Base-by-base conservation (phyloP, 1,284 basidiomycete species). In the Irpex sp. region DNA sequence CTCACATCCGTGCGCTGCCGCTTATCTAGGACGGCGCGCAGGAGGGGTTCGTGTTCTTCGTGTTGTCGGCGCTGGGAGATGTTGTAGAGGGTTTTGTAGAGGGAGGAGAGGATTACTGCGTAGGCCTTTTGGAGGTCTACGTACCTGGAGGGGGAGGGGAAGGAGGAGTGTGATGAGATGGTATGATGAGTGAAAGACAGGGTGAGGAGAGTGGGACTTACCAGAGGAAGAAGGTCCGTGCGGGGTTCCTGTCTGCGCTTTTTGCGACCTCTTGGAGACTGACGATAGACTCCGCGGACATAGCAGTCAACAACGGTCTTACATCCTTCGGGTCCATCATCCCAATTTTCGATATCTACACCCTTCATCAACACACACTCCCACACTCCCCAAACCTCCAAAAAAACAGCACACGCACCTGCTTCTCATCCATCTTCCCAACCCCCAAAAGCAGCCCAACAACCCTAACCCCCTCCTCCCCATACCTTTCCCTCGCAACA, bases 361-460 rank as follows among this genome's bases (percentile, higher is more conserved):
- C n/a, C n/a, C n/a, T n/a, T n/a, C n/a, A n/a, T n/a, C n/a, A n/a
- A n/a, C n/a, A n/a, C n/a, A n/a, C n/a, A n/a, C n/a, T n/a, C n/a
- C n/a, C n/a, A n/a, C n/a, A n/a, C n/a, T n/a, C n/a, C n/a, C n/a
- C n/a, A n/a, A n/a, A n/a, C n/a, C n/a, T n/a, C n/a, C n/a, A n/a
- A n/a, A n/a, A n/a, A 26, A n/a, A 54, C 40, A 19, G 57, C 54
- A 31, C 4, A 78, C 84, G 64, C 64, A 93, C 94, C 80, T 96
- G 94, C 73, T 97, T 96, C 76, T 98, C 97, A 66, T 96, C 94
- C 80, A 97, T 89, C 77, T 97, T 97, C n/a, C 94, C 94, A n/a
- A 89, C 89, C 62, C 91, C 87, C 58, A 93, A 76, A 36, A 99
- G 77, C 19, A 98, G 81, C 59, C 91, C 84, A 65, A 98, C 79